A percentile compares a stretch with the other conserved stretches of the same genome.
Evolutionary conservation across 768 basidiomycete species (phyloP).

Genomic region (Tylopilus intermedius): DNA sequence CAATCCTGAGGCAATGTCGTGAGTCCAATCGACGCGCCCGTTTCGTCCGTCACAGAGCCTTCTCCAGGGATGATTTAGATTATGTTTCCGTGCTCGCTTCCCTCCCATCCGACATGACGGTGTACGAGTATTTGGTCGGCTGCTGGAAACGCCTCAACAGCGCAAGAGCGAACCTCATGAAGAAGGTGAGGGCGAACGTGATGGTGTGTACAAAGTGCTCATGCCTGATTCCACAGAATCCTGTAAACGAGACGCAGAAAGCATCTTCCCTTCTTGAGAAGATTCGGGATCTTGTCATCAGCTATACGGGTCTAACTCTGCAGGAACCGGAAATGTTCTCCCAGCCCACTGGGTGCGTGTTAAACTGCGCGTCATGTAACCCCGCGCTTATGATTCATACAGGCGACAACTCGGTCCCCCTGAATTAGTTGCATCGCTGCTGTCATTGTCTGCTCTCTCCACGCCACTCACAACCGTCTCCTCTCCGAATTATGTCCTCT

Average conservation of each 20-base stretch:
- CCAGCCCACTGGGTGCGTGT: conserved; percentile 68
- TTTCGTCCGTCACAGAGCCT: neutral
- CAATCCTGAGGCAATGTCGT: conserved; percentile 68
- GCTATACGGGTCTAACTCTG: conserved; percentile 81
- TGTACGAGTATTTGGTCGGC: conserved; percentile 84
- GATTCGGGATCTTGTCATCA: conserved; percentile 76
- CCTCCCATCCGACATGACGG: conserved; percentile 71
- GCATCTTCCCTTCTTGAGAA: conserved; percentile 68
- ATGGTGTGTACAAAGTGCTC: conserved; percentile 33
- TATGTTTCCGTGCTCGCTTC: conserved; percentile 70
- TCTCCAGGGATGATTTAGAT: conserved; percentile 64
- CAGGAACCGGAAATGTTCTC: conserved; percentile 96
- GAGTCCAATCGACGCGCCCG: conserved; percentile 29
- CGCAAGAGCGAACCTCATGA: conserved; percentile 48
- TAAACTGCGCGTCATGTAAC: neutral
- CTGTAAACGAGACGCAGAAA: conserved; percentile 50
- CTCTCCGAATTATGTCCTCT: conserved; percentile 46
- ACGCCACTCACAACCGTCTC: conserved; percentile 56
- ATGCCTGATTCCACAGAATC: conserved; percentile 36
- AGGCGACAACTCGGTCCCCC: conserved; percentile 70
- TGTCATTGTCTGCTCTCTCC: conserved; percentile 66
- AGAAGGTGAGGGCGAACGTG: conserved; percentile 45
- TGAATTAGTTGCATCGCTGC: conserved; percentile 79
- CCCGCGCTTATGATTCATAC: conserved; percentile 3
- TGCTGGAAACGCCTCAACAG: conserved; percentile 86